Base-by-base conservation (phyloP, 108 stramenopile genomes). In the Skeletonema costatum region DNA sequence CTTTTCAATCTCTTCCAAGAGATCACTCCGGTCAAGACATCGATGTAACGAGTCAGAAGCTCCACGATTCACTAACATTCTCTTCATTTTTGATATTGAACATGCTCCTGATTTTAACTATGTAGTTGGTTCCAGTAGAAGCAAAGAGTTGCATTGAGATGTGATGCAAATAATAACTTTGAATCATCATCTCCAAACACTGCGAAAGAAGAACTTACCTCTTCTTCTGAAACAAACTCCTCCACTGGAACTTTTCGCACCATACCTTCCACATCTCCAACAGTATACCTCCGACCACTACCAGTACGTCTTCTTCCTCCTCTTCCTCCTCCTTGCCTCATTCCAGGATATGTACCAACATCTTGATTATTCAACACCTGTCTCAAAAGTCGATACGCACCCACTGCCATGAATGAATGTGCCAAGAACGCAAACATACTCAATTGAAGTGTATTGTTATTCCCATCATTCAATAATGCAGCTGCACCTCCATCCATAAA, bases 161-260 rank as follows among this genome's bases (percentile, higher is more conserved):
- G 42, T 14, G 14, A 44, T 41, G 5, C 39, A 41, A 41, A 41
- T 2, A 41, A 41, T 35, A 2, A 0, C 7, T 41, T 0, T 6
- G 1, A 36, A 36, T 6, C 4, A 36, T 36, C 5, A 41, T 2
- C 8, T 41, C 7, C 10, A 11, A 0, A 41, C 7, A 41, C 11
- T 11, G 3, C 13, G 0, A 44, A 44, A 16, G 42, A 13, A 6
- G 3, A 13, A 44, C 42, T 44, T 16, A 80, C 46, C 42, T 81
- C 73, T 32, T 70, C 68, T 16, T 74, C 69, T 0, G 80, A 74
- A 13, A 81, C 69, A 59, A 62, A 81, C 59, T 81, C 80, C 41
- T 81, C 80, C 61, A 81, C 80, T 10, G 73, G 73, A 19, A 81
- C 69, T 41, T 81, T 81, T 16, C 72, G 44, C 10, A 71, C 67